Evolutionary conservation across 2,329 filamentous ascomycete species (phyloP), one percentile per base, ranked within the genome.

Genomic region (Ustulina deusta): DNA sequence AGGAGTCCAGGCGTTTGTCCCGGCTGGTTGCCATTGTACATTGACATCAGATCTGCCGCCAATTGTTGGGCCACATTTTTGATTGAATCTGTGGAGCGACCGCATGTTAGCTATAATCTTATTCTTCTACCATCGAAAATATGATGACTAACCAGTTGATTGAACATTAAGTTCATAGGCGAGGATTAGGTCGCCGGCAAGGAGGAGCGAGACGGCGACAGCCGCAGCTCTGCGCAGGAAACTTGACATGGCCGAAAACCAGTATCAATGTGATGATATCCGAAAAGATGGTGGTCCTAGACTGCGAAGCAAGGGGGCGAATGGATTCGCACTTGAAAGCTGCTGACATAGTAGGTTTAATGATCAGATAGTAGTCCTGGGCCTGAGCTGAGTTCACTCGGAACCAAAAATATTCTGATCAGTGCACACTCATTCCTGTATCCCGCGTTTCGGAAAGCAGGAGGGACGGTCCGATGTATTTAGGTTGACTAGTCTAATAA

Each of bases 1-100:
- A 88, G 78, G 49, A 87, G 80, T 25, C 86, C 86, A 7, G 86
- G 86, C 3, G 78, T 83, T 20, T 81, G 78, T 42, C 85, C 86
- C 0, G 83, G 83, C 65, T 86, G 74, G 71, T 87, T 73, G 51
- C 86, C 86, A 27, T 74, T 76, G 71, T 85, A 84, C 69, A 82
- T 83, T 13, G 78, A 79, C 78, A 84, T 80, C 77, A 89, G 79
- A 72, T 88, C 86, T 48, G 81, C 78, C 1, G 85, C 81, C 77
- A 88, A 83, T 52, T 82, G 78, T 68, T 83, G 84, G 15, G 87
- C 81, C 11, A 85, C 80, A 42, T 78, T 74, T 66, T 80, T 84
- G 67, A 88, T 77, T 1, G 85, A 88, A 49, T 82, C 86, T 89
- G 20, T 15, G n/a, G 11, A 46, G n/a, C 0, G 46, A 27, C 27